These are phyloP conservation scores for Hirsutella thompsonii DNA, from an alignment of 2,329 filamentous ascomycete species.

Conservation along the genomic window DNA sequence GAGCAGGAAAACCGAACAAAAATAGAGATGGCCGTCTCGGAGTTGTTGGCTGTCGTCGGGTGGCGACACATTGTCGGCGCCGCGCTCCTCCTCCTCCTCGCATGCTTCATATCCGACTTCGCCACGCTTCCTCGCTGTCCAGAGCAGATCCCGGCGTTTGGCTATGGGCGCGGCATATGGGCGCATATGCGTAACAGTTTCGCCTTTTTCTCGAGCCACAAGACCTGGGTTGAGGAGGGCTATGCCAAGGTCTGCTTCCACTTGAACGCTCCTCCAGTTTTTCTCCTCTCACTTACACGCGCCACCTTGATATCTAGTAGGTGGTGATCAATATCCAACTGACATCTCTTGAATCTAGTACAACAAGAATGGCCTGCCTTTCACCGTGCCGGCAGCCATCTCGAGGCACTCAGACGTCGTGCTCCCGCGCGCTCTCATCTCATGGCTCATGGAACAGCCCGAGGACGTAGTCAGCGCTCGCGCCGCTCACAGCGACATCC, in stretches of 20 bases:
- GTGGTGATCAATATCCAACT: no score
- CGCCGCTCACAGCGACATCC: slow-evolving; percentile 24
- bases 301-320: neutral
- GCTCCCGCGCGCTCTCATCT: slow-evolving; percentile 27
- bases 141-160: slow-evolving; percentile 25
- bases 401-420: slow-evolving; percentile 29
- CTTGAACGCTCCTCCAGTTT: no score
- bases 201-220: slow-evolving; percentile 23
- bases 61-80: slow-evolving; percentile 14
- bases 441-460: slow-evolving; percentile 34
- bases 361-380: slow-evolving; percentile 25
- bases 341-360: slow-evolving; percentile 15
- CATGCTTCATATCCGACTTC: slow-evolving; percentile 26
- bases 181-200: slow-evolving; percentile 25
- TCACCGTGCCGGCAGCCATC: slow-evolving; percentile 27
- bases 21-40: slow-evolving; percentile 3
- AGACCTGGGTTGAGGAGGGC: slow-evolving; percentile 27
- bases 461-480: slow-evolving; percentile 27
- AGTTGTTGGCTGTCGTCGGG: slow-evolving; percentile 15
- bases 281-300: neutral
- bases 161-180: slow-evolving; percentile 20
- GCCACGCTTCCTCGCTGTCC: slow-evolving; percentile 25
- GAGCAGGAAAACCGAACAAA: no score
- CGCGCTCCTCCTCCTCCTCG: slow-evolving; percentile 18
- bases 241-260: slow-evolving; percentile 22